phyloP scores from a whole-genome alignment of 352 stramenopile species.

The Peronospora farinosa region DNA sequence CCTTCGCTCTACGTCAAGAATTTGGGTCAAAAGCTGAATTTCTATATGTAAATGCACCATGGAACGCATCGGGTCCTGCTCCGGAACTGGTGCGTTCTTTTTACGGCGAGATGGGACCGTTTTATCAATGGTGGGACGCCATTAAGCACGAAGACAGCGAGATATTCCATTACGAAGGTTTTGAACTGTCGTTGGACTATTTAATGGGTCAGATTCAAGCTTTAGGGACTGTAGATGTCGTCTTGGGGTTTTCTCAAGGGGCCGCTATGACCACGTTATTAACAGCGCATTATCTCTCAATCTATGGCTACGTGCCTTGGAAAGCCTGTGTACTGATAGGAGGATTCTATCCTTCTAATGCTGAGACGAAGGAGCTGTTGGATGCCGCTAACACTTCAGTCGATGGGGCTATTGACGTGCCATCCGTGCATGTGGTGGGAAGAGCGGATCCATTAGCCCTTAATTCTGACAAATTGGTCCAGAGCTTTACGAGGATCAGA shows the following conservation, averaged over 20 bases:
- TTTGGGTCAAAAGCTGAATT: conserved; percentile 56
- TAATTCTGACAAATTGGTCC: conserved; percentile 48
- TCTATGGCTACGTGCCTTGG: conserved; percentile 44
- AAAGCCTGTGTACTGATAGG: conserved; percentile 56
- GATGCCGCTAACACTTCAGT: conserved; percentile 28
- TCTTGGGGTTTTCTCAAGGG: conserved; percentile 75
- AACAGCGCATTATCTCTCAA: conserved; percentile 50
- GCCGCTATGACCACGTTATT: conserved; percentile 50
- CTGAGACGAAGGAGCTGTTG: conserved; percentile 48
- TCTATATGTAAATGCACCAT: conserved; percentile 61
- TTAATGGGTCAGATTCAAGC: conserved; percentile 43
- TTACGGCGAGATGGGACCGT: conserved; percentile 48
- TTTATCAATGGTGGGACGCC: conserved; percentile 79
- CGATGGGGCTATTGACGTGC: conserved; percentile 40
- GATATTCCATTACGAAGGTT: conserved; percentile 50
- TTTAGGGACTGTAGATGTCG: conserved; percentile 46
- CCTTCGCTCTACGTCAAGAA: conserved; percentile 43
- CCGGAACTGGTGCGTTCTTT: conserved; percentile 56
- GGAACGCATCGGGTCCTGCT: conserved; percentile 44
- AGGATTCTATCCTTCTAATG: conserved; percentile 47
- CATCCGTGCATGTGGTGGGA: conserved; percentile 66
- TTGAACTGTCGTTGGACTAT: conserved; percentile 57
- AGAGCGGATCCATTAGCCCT: conserved; percentile 35
- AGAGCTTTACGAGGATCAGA: conserved; percentile 32
- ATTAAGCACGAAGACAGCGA: conserved; percentile 27